Conservation (phyloP, 495 filamentous ascomycete genomes). For the Neurospora intermedia region DNA sequence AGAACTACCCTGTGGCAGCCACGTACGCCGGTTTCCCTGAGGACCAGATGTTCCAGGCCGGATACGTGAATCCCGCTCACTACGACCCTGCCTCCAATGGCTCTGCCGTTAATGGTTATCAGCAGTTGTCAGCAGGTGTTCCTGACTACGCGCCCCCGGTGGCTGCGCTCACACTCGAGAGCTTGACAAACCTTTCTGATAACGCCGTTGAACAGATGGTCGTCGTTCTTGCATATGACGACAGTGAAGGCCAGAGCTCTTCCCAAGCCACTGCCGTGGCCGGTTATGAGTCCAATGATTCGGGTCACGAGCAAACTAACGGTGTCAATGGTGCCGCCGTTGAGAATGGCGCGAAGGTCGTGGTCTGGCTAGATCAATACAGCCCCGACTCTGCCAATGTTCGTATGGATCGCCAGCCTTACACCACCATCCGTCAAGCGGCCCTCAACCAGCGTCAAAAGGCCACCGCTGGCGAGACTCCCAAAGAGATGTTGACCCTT, state of each 20-base stretch:
- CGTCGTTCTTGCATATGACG: conserved; percentile 11
- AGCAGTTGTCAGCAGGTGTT: conserved; percentile 58
- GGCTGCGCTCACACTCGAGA: conserved; percentile 31
- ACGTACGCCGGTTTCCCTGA: conserved; percentile 12
- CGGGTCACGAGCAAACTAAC: background rate
- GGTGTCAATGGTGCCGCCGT: conserved; percentile 5
- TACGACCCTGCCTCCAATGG: conserved; percentile 29
- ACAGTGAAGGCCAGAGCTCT: conserved; percentile 6
- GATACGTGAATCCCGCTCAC: conserved; percentile 25
- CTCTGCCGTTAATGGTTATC: conserved; percentile 29
- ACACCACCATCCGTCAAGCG: conserved; percentile 43
- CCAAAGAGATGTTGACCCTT: conserved; percentile 49
- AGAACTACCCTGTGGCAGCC: conserved; percentile 3
- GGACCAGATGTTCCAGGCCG: conserved; percentile 14
- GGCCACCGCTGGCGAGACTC: conserved; percentile 34
- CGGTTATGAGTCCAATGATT: conserved; percentile 6
- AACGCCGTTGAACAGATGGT: conserved; percentile 39
- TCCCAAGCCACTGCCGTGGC: conserved; percentile 8
- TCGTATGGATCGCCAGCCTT: conserved; percentile 42
- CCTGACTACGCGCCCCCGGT: conserved; percentile 63
- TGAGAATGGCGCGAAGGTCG: background rate
- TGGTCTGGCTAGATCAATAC: conserved; percentile 11
- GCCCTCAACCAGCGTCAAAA: conserved; percentile 47
- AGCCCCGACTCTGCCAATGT: conserved; percentile 2
- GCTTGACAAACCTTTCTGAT: conserved; percentile 40